Conservation (phyloP, 2,329 filamentous ascomycete species). For the Pyrenochaeta sp. region DNA sequence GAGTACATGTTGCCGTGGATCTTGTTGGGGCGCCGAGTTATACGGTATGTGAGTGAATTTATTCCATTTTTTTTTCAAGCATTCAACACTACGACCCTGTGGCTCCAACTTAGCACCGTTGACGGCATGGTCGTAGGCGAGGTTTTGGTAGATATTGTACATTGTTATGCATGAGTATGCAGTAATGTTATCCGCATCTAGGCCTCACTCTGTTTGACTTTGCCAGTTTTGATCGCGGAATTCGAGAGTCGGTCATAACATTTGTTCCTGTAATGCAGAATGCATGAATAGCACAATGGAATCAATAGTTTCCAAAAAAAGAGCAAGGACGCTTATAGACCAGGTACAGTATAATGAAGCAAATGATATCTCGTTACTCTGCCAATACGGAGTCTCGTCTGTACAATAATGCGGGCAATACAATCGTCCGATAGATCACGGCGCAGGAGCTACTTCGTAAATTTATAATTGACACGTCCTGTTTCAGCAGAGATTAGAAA, state of each 20-base stretch:
- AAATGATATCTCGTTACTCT: conserved; percentile 55
- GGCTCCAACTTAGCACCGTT: too few relatives aligned
- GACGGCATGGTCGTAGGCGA: too few relatives aligned
- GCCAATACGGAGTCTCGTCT: conserved; percentile 58
- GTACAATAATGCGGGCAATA: conserved; percentile 59
- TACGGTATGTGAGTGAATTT: too few relatives aligned
- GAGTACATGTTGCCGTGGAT: too few relatives aligned
- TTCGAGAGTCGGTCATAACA: conserved; percentile 78
- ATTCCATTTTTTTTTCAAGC: too few relatives aligned
- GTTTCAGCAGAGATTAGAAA: conserved; percentile 49
- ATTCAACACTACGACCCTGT: too few relatives aligned
- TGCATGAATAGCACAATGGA: conserved; percentile 70
- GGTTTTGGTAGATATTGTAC: too few relatives aligned
- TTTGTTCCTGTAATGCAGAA: conserved; percentile 75
- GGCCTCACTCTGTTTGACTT: too few relatives aligned
- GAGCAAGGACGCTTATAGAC: conserved; percentile 72
- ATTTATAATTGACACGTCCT: conserved; percentile 44
- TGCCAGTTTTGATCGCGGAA: conserved; percentile 79
- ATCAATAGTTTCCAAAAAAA: conserved; percentile 67
- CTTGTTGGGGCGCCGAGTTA: too few relatives aligned
- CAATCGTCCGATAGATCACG: conserved; percentile 55
- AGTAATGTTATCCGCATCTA: too few relatives aligned
- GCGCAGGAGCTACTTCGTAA: conserved; percentile 56
- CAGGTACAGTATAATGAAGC: conserved; percentile 69
- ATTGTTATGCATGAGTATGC: too few relatives aligned